phyloP scores from a whole-genome alignment of 1,284 basidiomycete species.

The Pyrrhoderma noxium region DNA sequence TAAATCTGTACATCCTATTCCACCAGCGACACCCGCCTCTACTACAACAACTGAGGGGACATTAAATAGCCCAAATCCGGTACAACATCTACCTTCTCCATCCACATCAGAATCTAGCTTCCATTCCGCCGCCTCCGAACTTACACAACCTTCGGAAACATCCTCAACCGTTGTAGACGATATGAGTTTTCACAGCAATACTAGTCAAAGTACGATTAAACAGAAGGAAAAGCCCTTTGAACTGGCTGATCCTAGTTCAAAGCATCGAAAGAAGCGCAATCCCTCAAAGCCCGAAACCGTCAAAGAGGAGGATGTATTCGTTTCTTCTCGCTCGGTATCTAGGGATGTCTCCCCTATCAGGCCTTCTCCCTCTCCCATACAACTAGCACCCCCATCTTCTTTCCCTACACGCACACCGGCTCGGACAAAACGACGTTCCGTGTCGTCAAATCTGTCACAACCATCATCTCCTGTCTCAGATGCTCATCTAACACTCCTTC shows the following conservation, averaged over 20 bases:
- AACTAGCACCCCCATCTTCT: conserved; percentile 42
- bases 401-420: conserved; percentile 81
- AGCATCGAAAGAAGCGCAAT: conserved; percentile 9
- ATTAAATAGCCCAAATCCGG: conserved; percentile 18
- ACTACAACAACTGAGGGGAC: conserved; percentile 18
- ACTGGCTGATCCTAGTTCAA: conserved; percentile 7
- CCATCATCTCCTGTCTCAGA: conserved; percentile 44
- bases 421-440: conserved; percentile 88
- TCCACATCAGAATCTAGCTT: conserved; percentile 43
- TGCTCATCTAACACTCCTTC: conserved; percentile 35
- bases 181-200: conserved; percentile 35
- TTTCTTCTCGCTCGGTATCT: conserved; percentile 21
- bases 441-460: conserved; percentile 75
- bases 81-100: conserved; percentile 32
- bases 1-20: conserved; percentile 21
- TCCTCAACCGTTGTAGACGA: conserved; percentile 35
- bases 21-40: conserved; percentile 24
- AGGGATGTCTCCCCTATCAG: too few relatives aligned
- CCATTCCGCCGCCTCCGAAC: conserved; percentile 46
- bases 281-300: conserved; percentile 35
- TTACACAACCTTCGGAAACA: conserved; percentile 48
- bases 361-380: conserved; percentile 11
- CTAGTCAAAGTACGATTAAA: conserved; percentile 47
- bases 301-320: conserved; percentile 34
- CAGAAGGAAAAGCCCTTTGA: conserved; percentile 27